Evolutionary conservation across 371 early-diverging fungal species (phyloP).

Genomic region (Zancudomyces culisetae): DNA sequence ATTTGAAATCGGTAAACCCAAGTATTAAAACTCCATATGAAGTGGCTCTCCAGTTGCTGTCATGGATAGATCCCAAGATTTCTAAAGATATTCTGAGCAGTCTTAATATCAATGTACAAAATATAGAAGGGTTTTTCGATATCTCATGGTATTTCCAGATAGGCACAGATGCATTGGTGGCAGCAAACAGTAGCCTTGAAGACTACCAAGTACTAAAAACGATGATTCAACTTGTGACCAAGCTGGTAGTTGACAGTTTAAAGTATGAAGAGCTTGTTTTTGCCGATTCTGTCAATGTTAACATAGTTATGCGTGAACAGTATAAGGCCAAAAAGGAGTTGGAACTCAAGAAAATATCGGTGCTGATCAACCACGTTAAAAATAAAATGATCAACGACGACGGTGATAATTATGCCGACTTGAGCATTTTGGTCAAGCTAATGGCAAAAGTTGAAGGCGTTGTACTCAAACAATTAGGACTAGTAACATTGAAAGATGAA

Average conservation of each 20-base stretch:
- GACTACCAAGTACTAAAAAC: constrained; percentile 12
- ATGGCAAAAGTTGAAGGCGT: background rate
- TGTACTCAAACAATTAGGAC: background rate
- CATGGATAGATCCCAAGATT: constrained; percentile 25
- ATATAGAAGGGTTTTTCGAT: constrained; percentile 7
- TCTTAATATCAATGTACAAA: background rate
- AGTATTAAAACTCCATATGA: constrained; percentile 13
- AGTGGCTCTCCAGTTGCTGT: constrained; percentile 19
- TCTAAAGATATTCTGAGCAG: constrained; percentile 17
- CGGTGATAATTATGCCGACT: too few relatives aligned
- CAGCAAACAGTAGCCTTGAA: constrained; percentile 13
- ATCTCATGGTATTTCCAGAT: constrained; percentile 9
- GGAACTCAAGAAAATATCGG: background rate
- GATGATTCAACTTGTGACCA: constrained; percentile 18
- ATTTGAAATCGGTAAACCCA: constrained; percentile 5
- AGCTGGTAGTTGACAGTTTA: constrained; percentile 15
- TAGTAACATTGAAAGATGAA: background rate
- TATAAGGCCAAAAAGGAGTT: background rate
- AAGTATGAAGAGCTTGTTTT: background rate
- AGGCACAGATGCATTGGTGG: constrained; percentile 14
- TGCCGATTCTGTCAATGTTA: background rate
- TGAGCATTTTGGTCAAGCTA: background rate
- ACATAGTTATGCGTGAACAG: background rate
- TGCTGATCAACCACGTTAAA: background rate
- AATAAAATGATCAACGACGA: background rate